Conservation (phyloP, 2,329 filamentous ascomycete species). For the Thielaviopsis ethacetica region DNA sequence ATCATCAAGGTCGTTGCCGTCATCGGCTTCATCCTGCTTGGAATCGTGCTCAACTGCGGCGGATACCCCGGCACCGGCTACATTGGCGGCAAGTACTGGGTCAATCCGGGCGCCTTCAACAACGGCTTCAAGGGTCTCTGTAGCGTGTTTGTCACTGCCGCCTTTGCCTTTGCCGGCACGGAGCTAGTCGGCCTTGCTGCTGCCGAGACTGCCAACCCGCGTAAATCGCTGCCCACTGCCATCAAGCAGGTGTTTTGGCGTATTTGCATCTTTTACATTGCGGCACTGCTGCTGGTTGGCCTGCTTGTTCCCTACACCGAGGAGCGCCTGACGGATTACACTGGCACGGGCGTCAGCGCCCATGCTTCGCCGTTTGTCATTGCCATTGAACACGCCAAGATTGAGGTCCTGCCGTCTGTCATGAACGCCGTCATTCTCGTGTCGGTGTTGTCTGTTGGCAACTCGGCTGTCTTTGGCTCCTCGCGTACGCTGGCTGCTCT, state of each 20-base stretch:
- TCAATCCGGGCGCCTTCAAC: constrained; percentile 65
- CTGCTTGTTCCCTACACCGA: constrained; percentile 60
- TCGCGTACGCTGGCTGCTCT: constrained; percentile 80
- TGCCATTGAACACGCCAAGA: constrained; percentile 71
- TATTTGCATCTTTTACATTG: constrained; percentile 78
- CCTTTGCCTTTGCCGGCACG: constrained; percentile 61
- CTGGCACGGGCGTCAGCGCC: constrained; percentile 38
- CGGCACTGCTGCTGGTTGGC: constrained; percentile 65
- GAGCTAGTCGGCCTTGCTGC: constrained; percentile 63
- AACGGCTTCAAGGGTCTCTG: constrained; percentile 74
- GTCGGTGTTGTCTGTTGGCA: constrained; percentile 78
- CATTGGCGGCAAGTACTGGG: constrained; percentile 67
- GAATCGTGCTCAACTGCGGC: constrained; percentile 71
- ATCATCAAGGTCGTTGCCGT: constrained; percentile 75
- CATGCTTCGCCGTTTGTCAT: constrained; percentile 85
- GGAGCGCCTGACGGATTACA: constrained; percentile 21
- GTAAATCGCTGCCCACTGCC: constrained; percentile 68
- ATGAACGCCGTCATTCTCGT: constrained; percentile 95
- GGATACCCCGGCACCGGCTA: constrained; percentile 59
- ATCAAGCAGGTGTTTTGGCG: constrained; percentile 94
- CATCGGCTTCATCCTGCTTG: constrained; percentile 77
- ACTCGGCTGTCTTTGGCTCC: constrained; percentile 81
- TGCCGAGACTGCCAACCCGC: constrained; percentile 62
- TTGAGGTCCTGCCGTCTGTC: constrained; percentile 63
- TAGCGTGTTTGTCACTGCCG: constrained; percentile 59